Evolutionary conservation across 2,329 filamentous ascomycete species (phyloP).

Genomic region (Colletotrichum horii): DNA sequence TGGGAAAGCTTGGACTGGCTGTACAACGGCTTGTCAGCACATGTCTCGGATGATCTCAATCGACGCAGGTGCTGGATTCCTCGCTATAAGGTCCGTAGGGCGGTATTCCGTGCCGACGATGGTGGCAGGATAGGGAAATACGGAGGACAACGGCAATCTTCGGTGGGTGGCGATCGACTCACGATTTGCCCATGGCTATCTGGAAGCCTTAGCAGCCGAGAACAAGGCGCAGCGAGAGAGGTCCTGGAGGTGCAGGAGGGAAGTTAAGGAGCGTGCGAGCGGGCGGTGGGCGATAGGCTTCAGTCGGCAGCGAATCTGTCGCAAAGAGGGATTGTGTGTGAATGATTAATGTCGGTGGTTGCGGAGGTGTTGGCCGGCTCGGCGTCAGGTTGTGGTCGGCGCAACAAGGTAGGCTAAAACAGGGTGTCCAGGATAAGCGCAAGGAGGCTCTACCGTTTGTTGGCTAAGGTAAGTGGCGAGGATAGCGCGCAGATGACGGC

Average conservation of each 20-base stretch:
- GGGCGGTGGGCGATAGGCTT: not conserved
- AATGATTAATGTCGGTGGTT: not conserved
- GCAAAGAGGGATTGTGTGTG: not conserved
- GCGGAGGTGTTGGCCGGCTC: not conserved
- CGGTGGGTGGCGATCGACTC: slow-evolving; percentile 24
- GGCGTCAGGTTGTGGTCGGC: not conserved
- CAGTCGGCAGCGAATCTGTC: not conserved
- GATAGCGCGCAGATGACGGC: not conserved
- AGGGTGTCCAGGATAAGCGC: not conserved
- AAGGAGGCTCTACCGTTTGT: not conserved
- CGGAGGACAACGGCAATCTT: not conserved
- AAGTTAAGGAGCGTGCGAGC: not conserved
- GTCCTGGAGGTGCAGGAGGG: not conserved
- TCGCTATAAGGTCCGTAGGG: not conserved
- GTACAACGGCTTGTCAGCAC: not conserved
- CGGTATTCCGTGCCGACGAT: not conserved
- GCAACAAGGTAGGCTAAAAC: not conserved
- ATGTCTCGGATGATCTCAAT: not conserved
- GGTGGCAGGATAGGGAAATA: not conserved
- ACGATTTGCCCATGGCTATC: slow-evolving; percentile 53
- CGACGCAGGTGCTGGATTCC: not conserved
- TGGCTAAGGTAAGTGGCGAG: not conserved
- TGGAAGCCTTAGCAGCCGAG: not conserved
- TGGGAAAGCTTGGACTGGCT: slow-evolving; percentile 99
- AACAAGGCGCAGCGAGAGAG: not conserved